Percentiles rank a stretch among this genome's conserved stretches.
Evolutionary conservation across 495 filamentous ascomycete species (phyloP).

Genomic region (Aspergillus egyptiacus): DNA sequence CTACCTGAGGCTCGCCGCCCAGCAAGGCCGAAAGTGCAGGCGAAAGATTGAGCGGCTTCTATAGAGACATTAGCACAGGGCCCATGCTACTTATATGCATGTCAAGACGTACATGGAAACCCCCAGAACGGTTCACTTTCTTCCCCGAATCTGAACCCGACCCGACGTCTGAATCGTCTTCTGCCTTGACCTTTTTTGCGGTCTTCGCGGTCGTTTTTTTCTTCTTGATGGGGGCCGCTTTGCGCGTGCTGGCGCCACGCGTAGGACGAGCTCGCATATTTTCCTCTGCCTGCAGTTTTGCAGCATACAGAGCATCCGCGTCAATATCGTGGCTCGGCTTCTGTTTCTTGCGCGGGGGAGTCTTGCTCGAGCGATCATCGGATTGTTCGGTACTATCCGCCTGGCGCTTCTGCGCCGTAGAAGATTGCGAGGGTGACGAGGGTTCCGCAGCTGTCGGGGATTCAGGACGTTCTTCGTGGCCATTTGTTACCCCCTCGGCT

Average conservation of each 20-base stretch:
- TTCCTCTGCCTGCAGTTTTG: conserved; percentile 85
- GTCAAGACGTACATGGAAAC: conserved; percentile 56
- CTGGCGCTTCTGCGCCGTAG: conserved; percentile 52
- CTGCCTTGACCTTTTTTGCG: conserved; percentile 63
- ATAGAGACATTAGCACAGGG: conserved; percentile 5
- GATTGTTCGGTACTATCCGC: conserved; percentile 45
- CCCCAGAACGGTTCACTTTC: conserved; percentile 57
- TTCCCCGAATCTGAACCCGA: conserved; percentile 57
- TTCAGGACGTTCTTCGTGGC: conserved; percentile 25
- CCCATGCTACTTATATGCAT: not conserved
- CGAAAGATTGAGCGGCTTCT: conserved; percentile 66
- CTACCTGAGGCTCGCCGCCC: conserved; percentile 55
- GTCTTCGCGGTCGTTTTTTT: conserved; percentile 65
- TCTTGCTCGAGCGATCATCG: conserved; percentile 35
- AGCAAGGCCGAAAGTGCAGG: conserved; percentile 59
- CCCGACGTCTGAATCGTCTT: conserved; percentile 74
- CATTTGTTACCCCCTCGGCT: conserved; percentile 38
- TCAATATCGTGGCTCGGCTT: conserved; percentile 53
- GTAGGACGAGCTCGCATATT: conserved; percentile 71
- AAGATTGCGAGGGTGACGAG: conserved; percentile 45
- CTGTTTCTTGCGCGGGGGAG: conserved; percentile 50
- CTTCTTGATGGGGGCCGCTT: conserved; percentile 54
- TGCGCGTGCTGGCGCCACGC: conserved; percentile 54
- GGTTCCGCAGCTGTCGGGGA: conserved; percentile 36
- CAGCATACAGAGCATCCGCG: conserved; percentile 79